phyloP scores from a whole-genome alignment of 345 rosid genomes.

The Firmiana major region DNA sequence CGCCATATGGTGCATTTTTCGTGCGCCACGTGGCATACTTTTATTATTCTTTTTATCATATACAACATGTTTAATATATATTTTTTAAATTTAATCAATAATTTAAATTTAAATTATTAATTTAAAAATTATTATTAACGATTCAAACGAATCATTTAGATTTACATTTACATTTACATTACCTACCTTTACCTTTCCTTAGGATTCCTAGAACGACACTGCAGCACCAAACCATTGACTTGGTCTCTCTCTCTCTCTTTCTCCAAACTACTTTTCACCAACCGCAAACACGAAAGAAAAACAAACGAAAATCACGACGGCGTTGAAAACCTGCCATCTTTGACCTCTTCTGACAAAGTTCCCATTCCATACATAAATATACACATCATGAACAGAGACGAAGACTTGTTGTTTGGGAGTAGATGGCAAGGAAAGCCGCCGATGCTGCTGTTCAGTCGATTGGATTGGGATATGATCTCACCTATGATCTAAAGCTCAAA shows the following conservation, averaged over 20 bases:
- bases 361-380: not conserved
- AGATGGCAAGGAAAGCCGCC: conserved; percentile 41
- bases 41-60: no score
- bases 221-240: not conserved
- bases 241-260: not conserved
- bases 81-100: no score
- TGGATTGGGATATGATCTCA: conserved; percentile 60
- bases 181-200: no score
- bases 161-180: no score
- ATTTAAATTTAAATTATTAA: no score
- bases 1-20: no score
- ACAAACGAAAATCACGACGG: not conserved
- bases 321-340: not conserved
- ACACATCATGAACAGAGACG: not conserved
- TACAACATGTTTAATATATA: no score
- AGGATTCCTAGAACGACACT: not conserved
- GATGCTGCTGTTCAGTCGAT: conserved; percentile 53
- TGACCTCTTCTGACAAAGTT: not conserved
- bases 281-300: not conserved
- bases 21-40: no score
- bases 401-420: not conserved
- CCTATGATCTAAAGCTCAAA: conserved; percentile 51
- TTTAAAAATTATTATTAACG: no score
- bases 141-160: no score
- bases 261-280: not conserved